Base-by-base conservation (phyloP, 257 asterid species). In the Primulina huaijiensis region DNA sequence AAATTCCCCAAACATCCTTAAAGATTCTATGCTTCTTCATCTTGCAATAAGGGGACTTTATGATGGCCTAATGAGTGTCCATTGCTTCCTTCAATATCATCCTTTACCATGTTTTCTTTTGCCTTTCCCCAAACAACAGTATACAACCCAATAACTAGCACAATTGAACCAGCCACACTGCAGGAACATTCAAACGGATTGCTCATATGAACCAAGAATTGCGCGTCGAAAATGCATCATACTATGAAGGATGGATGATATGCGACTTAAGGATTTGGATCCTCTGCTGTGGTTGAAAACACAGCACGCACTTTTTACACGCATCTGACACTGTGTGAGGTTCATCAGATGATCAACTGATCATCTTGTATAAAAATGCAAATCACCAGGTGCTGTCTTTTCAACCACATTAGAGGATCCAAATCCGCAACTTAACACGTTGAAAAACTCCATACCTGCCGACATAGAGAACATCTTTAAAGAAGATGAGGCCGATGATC, bases 91-190 rank as follows among this genome's bases (percentile, higher is more conserved):
- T 74, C 71, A 37, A 17, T 7, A 19, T 29, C 64, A 59, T 27
- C 50, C 10, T 67, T 60, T 70, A 34, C 70, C 72, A 65, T 67
- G 43, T 30, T 75, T 58, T 76, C 88, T 60, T 53, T 64, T 3
- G 86, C 80, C 70, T 64, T 83, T 0, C 90, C 90, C 90, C 88
- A 85, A 59, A 83, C 77, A 55, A 85, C 90, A 16, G 64, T 83
- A 57, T 83, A 79, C 63, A 83, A 79, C 40, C 85, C 86, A 29
- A 38, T 56, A 5, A 81, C 86, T 23, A 84, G 79, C 23, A 84
- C 56, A 62, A 77, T 27, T 10, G 86, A 80, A 38, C 90, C 90
- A 61, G 52, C 75, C 77, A 83, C 73, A 65, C 90, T 85, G 82
- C 77, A 73, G 6, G 7, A 72, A 67, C 59, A 25, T 62, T 46